Conservation (phyloP, 768 basidiomycete species). For the Pleurotus tuber-regium region DNA sequence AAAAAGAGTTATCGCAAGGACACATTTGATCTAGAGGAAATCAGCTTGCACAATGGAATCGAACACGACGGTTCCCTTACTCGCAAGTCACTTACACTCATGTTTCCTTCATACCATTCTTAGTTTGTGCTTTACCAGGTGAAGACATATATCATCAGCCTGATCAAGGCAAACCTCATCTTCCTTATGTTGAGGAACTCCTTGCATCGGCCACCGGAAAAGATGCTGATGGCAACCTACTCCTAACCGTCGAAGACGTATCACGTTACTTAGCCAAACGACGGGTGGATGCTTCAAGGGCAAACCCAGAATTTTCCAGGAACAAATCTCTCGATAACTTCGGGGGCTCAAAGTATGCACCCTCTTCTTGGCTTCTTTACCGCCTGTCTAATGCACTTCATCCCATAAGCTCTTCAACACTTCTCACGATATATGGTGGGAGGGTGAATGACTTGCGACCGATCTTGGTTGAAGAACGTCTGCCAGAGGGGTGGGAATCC, state of each 20-base stretch:
- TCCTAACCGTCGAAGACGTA: conserved; percentile 59
- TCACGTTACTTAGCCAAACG: conserved; percentile 57
- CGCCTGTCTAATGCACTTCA: background rate
- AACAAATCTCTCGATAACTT: conserved; percentile 54
- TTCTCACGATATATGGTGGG: conserved; percentile 68
- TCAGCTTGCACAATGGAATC: conserved; percentile 73
- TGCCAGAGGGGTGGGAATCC: conserved; percentile 73
- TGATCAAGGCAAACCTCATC: conserved; percentile 52
- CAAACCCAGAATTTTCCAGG: conserved; percentile 58
- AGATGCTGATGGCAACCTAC: conserved; percentile 38
- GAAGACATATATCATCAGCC: conserved; percentile 41
- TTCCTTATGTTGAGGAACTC: conserved; percentile 52
- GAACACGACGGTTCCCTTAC: conserved; percentile 68
- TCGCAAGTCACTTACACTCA: conserved; percentile 43
- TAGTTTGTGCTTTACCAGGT: conserved; percentile 42
- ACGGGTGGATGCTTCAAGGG: conserved; percentile 49
- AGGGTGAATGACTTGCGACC: conserved; percentile 49
- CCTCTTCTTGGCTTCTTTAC: background rate
- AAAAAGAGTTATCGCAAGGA: conserved; percentile 55
- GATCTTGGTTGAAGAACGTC: conserved; percentile 64
- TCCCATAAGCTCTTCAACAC: conserved; percentile 50
- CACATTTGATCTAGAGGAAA: conserved; percentile 61
- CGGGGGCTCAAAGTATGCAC: conserved; percentile 62
- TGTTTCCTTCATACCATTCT: background rate
- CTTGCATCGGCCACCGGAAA: conserved; percentile 59